Percentiles rank a stretch among this genome's conserved stretches.
These are phyloP conservation scores for Brasilioporus rufonigricans DNA, from an alignment of 768 basidiomycete genomes.

Conservation along the genomic window DNA sequence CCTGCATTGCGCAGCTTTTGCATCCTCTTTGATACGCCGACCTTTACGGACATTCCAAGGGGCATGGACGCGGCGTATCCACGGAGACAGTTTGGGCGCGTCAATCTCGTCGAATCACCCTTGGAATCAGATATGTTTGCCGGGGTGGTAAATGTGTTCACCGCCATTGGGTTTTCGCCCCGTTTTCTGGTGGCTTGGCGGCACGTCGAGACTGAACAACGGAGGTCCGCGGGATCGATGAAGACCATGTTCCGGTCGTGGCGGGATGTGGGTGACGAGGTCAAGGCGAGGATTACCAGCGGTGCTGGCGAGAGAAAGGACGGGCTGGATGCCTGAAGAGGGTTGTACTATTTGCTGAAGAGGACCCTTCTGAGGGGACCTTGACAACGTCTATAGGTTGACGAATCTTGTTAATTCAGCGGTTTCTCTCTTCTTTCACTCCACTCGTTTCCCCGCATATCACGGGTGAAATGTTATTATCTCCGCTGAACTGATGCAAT, in stretches of 20 bases:
- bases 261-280: not conserved
- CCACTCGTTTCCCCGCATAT: no score
- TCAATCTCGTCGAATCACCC: constrained; percentile 4
- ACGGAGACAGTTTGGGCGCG: not conserved
- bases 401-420: no score
- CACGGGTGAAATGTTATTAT: no score
- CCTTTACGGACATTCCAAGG: not conserved
- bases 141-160: constrained; percentile 2
- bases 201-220: not conserved
- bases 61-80: constrained; percentile 2
- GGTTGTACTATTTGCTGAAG: not conserved
- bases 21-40: not conserved
- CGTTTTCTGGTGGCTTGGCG: not conserved
- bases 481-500: no score
- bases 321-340: not conserved
- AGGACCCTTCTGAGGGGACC: no score
- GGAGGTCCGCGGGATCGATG: no score
- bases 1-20: not conserved
- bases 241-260: not conserved
- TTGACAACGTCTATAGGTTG: no score
- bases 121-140: not conserved
- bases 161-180: not conserved
- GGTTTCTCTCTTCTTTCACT: no score
- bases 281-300: not conserved
- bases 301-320: not conserved